These are phyloP conservation scores for Trichoderma sp. DNA, from an alignment of 2,329 filamentous ascomycete species.

Conservation along the genomic window DNA sequence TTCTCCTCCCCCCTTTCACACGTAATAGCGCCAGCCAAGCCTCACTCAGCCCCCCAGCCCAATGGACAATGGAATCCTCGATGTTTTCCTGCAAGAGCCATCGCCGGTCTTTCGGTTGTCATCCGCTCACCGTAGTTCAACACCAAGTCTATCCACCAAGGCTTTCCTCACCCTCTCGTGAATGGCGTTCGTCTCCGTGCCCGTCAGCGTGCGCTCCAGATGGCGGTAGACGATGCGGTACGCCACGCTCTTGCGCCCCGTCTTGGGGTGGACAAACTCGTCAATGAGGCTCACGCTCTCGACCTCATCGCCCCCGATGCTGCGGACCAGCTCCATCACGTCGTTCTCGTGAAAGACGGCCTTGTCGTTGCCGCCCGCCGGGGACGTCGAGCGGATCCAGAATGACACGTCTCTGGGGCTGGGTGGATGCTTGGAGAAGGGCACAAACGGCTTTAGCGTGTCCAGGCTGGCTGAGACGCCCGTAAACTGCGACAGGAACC, in stretches of 20 bases:
- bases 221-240: conserved; percentile 94
- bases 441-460: conserved; percentile 63
- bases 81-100: neutral
- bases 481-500: conserved; percentile 84
- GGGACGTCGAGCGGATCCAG: conserved; percentile 62
- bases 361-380: conserved; percentile 45
- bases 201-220: conserved; percentile 84
- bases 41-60: conserved; percentile 2
- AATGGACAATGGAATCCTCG: neutral
- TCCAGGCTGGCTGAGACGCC: conserved; percentile 53
- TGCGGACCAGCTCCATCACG: conserved; percentile 90
- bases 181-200: conserved; percentile 72
- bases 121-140: conserved; percentile 52
- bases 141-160: conserved; percentile 68
- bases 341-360: conserved; percentile 84
- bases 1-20: neutral
- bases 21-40: conserved; percentile 8
- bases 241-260: conserved; percentile 77
- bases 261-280: conserved; percentile 85
- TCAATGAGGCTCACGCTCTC: conserved; percentile 86
- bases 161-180: conserved; percentile 65
- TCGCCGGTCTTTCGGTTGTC: neutral
- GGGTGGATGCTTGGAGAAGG: conserved; percentile 87
- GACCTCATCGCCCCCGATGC: conserved; percentile 75
- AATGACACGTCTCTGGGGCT: conserved; percentile 94